Evolutionary conservation across 257 asterid species (phyloP).

Genomic region (Gardenia jasminoides): DNA sequence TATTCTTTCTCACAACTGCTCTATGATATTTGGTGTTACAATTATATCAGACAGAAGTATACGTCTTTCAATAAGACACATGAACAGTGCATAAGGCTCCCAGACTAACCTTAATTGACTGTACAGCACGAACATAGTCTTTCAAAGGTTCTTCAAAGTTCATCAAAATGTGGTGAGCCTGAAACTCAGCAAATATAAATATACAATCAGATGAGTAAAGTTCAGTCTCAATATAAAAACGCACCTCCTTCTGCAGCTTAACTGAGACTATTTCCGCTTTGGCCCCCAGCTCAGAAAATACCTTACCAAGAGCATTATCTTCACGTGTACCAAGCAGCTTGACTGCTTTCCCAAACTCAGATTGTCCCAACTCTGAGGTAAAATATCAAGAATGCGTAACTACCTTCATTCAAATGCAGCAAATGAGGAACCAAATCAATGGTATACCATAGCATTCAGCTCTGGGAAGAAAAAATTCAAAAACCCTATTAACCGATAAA

Average conservation of each 20-base stretch:
- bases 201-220: background rate
- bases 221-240: background rate
- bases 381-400: slow-evolving; percentile 6
- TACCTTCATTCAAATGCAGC: background rate
- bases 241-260: slow-evolving; percentile 85
- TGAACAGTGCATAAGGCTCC: slow-evolving; percentile 12
- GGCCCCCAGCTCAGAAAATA: slow-evolving; percentile 87
- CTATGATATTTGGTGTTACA: background rate
- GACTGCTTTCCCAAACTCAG: slow-evolving; percentile 96
- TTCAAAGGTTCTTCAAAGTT: slow-evolving; percentile 93
- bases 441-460: background rate
- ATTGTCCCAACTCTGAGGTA: slow-evolving; percentile 80
- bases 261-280: slow-evolving; percentile 72
- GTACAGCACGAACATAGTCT: slow-evolving; percentile 96
- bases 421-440: background rate
- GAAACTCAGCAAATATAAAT: slow-evolving; percentile 10
- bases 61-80: too few relatives aligned
- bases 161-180: slow-evolving; percentile 98
- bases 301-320: slow-evolving; percentile 81
- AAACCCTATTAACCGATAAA: background rate
- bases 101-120: slow-evolving; percentile 79
- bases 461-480: background rate
- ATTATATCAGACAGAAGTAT: too few relatives aligned
- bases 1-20: background rate
- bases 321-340: slow-evolving; percentile 82